A percentile compares a stretch with the other conserved stretches of the same genome.
Conservation (phyloP, 805 yeast genomes). For the Pichia californica region DNA sequence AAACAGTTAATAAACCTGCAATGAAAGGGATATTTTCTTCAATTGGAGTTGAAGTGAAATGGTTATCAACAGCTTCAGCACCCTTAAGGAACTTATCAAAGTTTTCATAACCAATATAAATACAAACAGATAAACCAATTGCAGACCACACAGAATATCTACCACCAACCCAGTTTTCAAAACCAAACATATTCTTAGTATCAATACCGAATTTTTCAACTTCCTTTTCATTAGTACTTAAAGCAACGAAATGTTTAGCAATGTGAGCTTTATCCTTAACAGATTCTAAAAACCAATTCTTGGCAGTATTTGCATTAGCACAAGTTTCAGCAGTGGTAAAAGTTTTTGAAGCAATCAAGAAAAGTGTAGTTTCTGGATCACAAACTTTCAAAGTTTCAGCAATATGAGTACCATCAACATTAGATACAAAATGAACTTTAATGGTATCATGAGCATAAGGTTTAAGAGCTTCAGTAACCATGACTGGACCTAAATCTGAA, state of each 20-base stretch:
- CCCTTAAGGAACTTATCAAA: constrained; percentile 90
- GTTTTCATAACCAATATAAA: constrained; percentile 93
- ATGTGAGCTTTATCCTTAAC: constrained; percentile 59
- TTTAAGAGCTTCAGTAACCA: constrained; percentile 98
- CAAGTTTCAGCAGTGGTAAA: constrained; percentile 98
- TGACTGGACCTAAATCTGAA: constrained; percentile 97
- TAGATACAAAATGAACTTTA: constrained; percentile 88
- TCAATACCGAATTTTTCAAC: constrained; percentile 96
- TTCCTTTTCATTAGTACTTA: constrained; percentile 87
- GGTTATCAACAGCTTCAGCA: constrained; percentile 95
- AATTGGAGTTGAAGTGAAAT: constrained; percentile 76
- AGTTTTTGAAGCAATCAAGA: constrained; percentile 92
- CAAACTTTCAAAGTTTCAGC: constrained; percentile 79
- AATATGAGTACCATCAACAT: constrained; percentile 97
- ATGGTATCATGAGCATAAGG: constrained; percentile 73
- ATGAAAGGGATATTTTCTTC: constrained; percentile 87
- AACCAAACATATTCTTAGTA: constrained; percentile 96
- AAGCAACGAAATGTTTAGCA: constrained; percentile 96
- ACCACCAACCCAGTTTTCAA: constrained; percentile 99
- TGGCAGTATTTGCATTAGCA: constrained; percentile 94
- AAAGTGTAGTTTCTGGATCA: constrained; percentile 87
- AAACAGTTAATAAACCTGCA: constrained; percentile 90
- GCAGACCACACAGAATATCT: constrained; percentile 99
- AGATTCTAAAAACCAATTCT: constrained; percentile 77
- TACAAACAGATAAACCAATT: constrained; percentile 91